phyloP scores from a whole-genome alignment of 768 basidiomycete genomes.

The Trametes elegans region DNA sequence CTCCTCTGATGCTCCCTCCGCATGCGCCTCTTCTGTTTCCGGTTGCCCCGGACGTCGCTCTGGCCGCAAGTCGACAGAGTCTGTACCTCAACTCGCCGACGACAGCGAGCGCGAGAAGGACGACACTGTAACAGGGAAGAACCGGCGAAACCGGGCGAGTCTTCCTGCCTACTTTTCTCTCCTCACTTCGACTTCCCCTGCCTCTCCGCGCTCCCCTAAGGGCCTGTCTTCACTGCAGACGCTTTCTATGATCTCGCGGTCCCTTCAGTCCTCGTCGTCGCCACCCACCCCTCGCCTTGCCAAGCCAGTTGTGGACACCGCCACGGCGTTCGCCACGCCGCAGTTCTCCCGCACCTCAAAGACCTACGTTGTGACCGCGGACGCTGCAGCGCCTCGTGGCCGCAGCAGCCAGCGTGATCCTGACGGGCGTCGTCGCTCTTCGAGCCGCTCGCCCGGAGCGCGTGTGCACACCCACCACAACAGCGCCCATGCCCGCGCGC shows the following conservation, averaged over 20 bases:
- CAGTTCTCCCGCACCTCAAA: constrained; percentile 14
- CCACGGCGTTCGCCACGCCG: constrained; percentile 21
- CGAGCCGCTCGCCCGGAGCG: constrained; percentile 23
- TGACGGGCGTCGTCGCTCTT: constrained; percentile 25
- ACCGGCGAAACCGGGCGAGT: constrained; percentile 63
- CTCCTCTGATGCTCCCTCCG: constrained; percentile 42
- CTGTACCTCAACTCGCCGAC: constrained; percentile 15
- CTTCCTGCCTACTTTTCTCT: constrained; percentile 77
- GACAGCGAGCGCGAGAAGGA: constrained; percentile 36
- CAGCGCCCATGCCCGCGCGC: constrained; percentile 21
- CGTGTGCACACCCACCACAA: constrained; percentile 10
- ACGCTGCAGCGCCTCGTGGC: constrained; percentile 22
- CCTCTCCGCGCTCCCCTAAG: constrained; percentile 19
- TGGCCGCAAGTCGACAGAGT: constrained; percentile 16
- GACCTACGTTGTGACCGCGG: constrained; percentile 7
- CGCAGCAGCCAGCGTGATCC: constrained; percentile 26
- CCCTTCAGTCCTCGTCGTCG: constrained; percentile 23
- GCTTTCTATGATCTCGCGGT: constrained; percentile 25
- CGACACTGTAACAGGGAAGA: constrained; percentile 27
- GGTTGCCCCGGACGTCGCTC: constrained; percentile 32
- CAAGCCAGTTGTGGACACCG: constrained; percentile 21
- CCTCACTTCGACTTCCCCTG: constrained; percentile 40
- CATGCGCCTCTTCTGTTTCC: constrained; percentile 19
- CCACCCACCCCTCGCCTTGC: constrained; percentile 29
- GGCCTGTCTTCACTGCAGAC: constrained; percentile 19